phyloP scores from a whole-genome alignment of 2,329 filamentous ascomycete species.

The Fusarium gaditjirri region DNA sequence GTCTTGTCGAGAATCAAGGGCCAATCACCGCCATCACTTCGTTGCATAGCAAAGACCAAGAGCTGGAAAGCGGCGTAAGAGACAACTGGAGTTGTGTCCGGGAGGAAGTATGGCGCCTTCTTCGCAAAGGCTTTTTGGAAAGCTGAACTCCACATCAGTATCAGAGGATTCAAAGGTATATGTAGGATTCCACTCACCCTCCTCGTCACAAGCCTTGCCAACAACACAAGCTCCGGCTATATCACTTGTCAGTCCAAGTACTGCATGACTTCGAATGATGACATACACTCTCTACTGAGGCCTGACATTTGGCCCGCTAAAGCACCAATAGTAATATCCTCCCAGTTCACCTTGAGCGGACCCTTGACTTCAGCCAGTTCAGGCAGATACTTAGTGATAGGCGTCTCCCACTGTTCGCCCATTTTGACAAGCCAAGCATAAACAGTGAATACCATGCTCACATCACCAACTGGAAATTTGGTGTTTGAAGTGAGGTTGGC shows the following conservation, averaged over 20 bases:
- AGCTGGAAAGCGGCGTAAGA: conserved; percentile 40
- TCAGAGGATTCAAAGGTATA: fast-evolving
- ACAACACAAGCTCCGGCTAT: conserved; percentile 25
- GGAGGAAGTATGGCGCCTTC: conserved; percentile 27
- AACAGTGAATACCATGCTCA: conserved; percentile 49
- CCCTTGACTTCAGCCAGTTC: conserved; percentile 29
- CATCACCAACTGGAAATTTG: conserved; percentile 43
- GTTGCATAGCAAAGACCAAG: conserved; percentile 32
- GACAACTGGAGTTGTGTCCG: conserved; percentile 33
- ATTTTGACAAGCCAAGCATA: conserved; percentile 48
- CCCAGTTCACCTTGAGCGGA: conserved; percentile 1
- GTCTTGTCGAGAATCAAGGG: background rate
- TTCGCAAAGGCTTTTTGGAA: conserved; percentile 14
- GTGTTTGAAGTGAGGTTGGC: conserved; percentile 37
- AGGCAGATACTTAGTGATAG: conserved; percentile 46
- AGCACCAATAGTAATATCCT: conserved; percentile 33
- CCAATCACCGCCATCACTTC: background rate
- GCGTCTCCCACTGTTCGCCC: conserved; percentile 43
- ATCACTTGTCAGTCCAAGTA: background rate
- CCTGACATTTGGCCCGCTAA: conserved; percentile 39
- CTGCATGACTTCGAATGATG: fast-evolving
- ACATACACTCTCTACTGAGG: conserved; percentile 34
- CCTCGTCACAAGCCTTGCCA: conserved; percentile 12
- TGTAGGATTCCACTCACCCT: background rate
- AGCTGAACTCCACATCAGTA: background rate